Base-by-base conservation (phyloP, 148 eudicot species). In the Rhododendron henanense region DNA sequence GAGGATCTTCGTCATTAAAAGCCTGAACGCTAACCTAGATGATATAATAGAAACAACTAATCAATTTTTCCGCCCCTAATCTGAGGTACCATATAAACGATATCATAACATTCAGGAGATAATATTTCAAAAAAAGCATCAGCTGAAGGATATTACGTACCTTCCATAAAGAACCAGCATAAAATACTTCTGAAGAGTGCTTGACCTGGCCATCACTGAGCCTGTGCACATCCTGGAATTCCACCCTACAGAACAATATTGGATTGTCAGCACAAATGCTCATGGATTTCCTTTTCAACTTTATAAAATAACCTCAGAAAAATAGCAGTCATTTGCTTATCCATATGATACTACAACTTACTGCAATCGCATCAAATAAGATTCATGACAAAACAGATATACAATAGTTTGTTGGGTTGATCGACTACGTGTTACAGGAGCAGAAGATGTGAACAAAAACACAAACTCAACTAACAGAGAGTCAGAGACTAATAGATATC, bases 81-180 rank as follows among this genome's bases (percentile, higher is more conserved):
- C 8, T 67, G 1, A 73, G 78, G 75, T 82, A 85, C 69, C 57
- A 78, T 78, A 53, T 11, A 55, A 25, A 84, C n/a, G 35, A 45
- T 67, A 4, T 73, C n/a, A 50, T 13, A 84, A 33, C 45, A 73
- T 23, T 55, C 80, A 18, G 10, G 79, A 73, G 21, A 65, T 44
- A 19, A 9, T 33, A 11, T 74, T 28, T 61, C 51, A 35, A 31
- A 78, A 44, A 67, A 28, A 78, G 15, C 76, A 44, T 53, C 53
- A 50, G 25, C 81, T 47, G 61, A 78, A 81, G 65, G 67, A 61
- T 63, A 61, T 87, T 55, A 48, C 82, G 51, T 87, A 97, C 99
- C 97, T 97, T 97, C 99, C 99, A 97, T 81, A 95, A 88, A 86
- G 99, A 97, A 91, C 99, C 99, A 83, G 98, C 99, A 94, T 97